Percentiles rank a stretch among this genome's conserved stretches.
These are phyloP conservation scores for Lumnitzera littorea DNA, from an alignment of 345 rosid genomes.

Conservation along the genomic window DNA sequence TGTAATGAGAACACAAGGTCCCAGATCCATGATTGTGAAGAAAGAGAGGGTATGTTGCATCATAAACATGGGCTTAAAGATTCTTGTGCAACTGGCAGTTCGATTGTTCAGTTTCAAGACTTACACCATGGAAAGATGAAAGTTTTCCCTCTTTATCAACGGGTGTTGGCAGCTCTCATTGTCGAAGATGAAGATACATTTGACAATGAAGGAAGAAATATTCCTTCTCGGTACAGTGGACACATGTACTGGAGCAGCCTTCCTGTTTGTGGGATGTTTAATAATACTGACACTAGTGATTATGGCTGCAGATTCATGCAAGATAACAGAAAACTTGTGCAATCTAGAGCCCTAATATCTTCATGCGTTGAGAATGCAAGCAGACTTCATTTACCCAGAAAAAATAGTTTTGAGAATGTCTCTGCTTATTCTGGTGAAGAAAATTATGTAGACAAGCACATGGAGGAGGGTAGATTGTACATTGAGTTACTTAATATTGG, in stretches of 20 bases:
- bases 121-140: conserved; percentile 15
- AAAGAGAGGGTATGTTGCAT: conserved; percentile 14
- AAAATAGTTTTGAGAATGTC: not conserved
- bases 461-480: too few relatives aligned
- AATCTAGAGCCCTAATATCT: conserved; percentile 13
- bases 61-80: conserved; percentile 13
- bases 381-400: not conserved
- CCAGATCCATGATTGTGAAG: conserved; percentile 14
- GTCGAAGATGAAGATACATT: conserved; percentile 39
- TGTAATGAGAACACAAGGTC: conserved; percentile 20
- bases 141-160: conserved; percentile 42
- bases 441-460: not conserved
- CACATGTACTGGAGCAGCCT: conserved; percentile 17
- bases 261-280: conserved; percentile 15
- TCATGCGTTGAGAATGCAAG: conserved; percentile 20
- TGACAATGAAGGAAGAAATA: conserved; percentile 22
- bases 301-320: conserved; percentile 18
- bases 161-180: conserved; percentile 49
- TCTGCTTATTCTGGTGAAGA: not conserved
- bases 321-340: conserved; percentile 21
- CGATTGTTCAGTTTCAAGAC: conserved; percentile 15
- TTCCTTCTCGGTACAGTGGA: conserved; percentile 14
- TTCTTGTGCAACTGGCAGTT: conserved; percentile 1
- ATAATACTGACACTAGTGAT: conserved; percentile 20
- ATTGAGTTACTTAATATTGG: too few relatives aligned